Conservation (phyloP, 73 alveolate genomes). For the Tetrahymena malaccensis region DNA sequence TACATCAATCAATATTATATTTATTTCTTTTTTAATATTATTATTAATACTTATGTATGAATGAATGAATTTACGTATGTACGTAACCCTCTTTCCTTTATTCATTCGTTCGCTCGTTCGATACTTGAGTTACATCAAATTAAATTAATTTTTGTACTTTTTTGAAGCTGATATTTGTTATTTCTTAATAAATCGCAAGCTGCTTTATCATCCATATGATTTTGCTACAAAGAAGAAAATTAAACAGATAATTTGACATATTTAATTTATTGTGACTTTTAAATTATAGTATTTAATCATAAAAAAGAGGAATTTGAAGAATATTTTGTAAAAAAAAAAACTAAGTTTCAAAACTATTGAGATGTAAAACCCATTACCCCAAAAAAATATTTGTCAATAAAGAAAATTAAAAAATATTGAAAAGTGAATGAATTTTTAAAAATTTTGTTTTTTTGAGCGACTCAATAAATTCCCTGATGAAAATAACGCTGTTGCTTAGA, state of each 20-base stretch:
- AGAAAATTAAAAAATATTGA: too few species aligned
- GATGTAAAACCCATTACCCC: background rate
- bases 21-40: too few species aligned
- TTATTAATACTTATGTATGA: too few species aligned
- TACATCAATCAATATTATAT: too few species aligned
- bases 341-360: background rate
- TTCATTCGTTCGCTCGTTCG: too few species aligned
- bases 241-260: background rate
- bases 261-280: background rate
- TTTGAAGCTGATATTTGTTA: too few species aligned
- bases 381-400: too few species aligned
- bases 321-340: too few species aligned
- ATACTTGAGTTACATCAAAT: background rate
- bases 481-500: background rate
- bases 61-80: too few species aligned
- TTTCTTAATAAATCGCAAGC: background rate
- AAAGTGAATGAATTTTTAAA: background rate
- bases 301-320: too few species aligned
- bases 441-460: background rate
- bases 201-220: background rate
- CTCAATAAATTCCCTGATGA: background rate
- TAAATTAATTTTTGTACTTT: background rate
- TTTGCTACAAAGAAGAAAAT: too few species aligned
- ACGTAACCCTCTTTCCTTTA: too few species aligned
- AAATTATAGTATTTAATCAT: background rate